Conservation (phyloP, 2,329 filamentous ascomycete genomes). For the Colletotrichum agaves region DNA sequence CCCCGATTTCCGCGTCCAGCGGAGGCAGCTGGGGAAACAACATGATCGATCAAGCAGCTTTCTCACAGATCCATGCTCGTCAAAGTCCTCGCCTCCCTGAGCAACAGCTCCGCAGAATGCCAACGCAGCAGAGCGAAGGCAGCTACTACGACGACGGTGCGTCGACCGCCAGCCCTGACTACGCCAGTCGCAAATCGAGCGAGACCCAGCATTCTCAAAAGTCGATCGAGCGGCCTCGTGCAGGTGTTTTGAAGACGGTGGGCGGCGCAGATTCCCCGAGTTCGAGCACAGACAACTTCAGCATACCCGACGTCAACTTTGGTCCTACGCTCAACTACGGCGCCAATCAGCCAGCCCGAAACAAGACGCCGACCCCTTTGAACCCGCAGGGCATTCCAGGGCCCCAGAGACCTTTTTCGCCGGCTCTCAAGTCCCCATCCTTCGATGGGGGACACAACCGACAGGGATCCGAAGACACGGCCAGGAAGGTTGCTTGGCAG, state of each 20-base stretch:
- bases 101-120: slow-evolving; percentile 43
- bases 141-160: slow-evolving; percentile 71
- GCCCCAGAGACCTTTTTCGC: slow-evolving; percentile 47
- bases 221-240: slow-evolving; percentile 74
- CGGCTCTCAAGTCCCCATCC: slow-evolving; percentile 41
- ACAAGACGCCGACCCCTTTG: slow-evolving; percentile 44
- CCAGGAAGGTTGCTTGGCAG: slow-evolving; percentile 81
- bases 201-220: slow-evolving; percentile 52
- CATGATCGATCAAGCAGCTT: slow-evolving; percentile 59
- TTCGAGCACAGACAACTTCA: slow-evolving; percentile 47
- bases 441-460: slow-evolving; percentile 52
- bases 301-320: slow-evolving; percentile 84
- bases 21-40: slow-evolving; percentile 52
- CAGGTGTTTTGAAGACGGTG: slow-evolving; percentile 83
- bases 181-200: slow-evolving; percentile 73
- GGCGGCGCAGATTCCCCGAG: slow-evolving; percentile 60
- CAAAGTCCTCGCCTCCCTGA: slow-evolving; percentile 41
- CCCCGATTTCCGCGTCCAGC: slow-evolving; percentile 50
- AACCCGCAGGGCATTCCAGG: slow-evolving; percentile 40
- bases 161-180: slow-evolving; percentile 77
- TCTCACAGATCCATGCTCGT: slow-evolving; percentile 57
- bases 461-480: slow-evolving; percentile 63
- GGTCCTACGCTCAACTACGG: slow-evolving; percentile 81
- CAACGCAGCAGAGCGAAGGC: slow-evolving; percentile 52
- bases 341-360: slow-evolving; percentile 47